Evolutionary conservation across 164 flowering plant genomes (phyloP).

Genomic region (Vitis amurensis): DNA sequence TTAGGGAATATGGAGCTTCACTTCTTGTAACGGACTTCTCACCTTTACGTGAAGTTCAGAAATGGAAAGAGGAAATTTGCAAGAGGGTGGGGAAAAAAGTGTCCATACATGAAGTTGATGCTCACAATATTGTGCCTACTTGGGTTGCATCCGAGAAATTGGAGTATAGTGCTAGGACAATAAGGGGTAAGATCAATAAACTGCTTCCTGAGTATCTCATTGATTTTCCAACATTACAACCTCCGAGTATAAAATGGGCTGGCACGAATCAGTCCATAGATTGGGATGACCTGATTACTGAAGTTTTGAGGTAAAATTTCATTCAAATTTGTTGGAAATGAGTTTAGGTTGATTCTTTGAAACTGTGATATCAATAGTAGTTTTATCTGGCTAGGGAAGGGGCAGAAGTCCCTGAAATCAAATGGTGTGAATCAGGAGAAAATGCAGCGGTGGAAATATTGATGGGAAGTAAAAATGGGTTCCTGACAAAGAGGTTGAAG

Average conservation of each 20-base stretch:
- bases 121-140: constrained; percentile 88
- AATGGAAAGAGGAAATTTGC: constrained; percentile 74
- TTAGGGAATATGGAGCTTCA: constrained; percentile 72
- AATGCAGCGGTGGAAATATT: constrained; percentile 73
- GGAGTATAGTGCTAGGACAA: constrained; percentile 85
- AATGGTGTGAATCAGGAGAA: constrained; percentile 93
- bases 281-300: constrained; percentile 72
- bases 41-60: constrained; percentile 65
- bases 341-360: not conserved
- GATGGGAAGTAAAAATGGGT: constrained; percentile 73
- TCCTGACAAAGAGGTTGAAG: constrained; percentile 71
- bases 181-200: constrained; percentile 81
- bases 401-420: constrained; percentile 86
- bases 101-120: constrained; percentile 87
- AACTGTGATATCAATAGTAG: not conserved
- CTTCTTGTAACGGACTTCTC: constrained; percentile 86
- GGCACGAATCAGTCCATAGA: constrained; percentile 32
- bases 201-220: constrained; percentile 75
- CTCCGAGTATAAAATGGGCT: constrained; percentile 54
- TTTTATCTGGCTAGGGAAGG: constrained; percentile 66
- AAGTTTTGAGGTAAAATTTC: constrained; percentile 69
- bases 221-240: constrained; percentile 52
- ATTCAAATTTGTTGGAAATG: not conserved
- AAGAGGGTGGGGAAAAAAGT: constrained; percentile 53
- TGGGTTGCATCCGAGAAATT: constrained; percentile 92